Evolutionary conservation across 225 moss, liverwort and hornwort species (phyloP), one percentile per base, ranked within the genome.

Genomic region (Physcomitrellopsis africana): DNA sequence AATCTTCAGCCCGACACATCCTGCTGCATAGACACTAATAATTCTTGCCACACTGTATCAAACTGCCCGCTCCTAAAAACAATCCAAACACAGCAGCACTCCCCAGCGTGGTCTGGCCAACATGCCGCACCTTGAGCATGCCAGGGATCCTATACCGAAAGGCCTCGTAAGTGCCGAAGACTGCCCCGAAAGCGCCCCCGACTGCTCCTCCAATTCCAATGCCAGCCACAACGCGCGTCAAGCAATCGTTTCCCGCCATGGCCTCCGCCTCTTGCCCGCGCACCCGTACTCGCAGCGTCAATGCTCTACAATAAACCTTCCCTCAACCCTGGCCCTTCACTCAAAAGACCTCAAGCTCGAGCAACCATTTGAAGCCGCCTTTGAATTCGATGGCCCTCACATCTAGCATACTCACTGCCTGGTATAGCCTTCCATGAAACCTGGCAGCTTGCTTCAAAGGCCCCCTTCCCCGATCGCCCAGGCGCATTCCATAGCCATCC

Each of bases 41-140:
- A 72, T 90, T 89, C 63, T 91, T 92, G 55, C 96, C 96, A 72
- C 96, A 96, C 57, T 94, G 96, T 51, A 96, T 96, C 80, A 96
- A 76, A 69, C 92, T 91, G 63, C 96, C 96, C 41, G 89, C 96
- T 76, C 94, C 96, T 74, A 94, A 67, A 64, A 96, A 93, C 68
- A 96, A 87, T 48, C 96, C 96, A 77, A 96, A 96, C 26, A 96
- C 92, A 53, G 96, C 96, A 23, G 93, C 96, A 84, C 93, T 96
- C 58, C 92, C 92, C 60, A 94, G 81, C 16, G 96, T 96, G 18
- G 96, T 96, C 77, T 96, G 93, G 55, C 96, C 96, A 52, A 96
- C 88, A 55, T 96, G 92, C 9, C 96, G 93, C 74, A 96, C 93
- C 86, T 96, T 96, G 51, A 96, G 85, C 60, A 96, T 79, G 67